Evolutionary conservation across 345 rosid genomes (phyloP).

Genomic region (Acer saccharum): DNA sequence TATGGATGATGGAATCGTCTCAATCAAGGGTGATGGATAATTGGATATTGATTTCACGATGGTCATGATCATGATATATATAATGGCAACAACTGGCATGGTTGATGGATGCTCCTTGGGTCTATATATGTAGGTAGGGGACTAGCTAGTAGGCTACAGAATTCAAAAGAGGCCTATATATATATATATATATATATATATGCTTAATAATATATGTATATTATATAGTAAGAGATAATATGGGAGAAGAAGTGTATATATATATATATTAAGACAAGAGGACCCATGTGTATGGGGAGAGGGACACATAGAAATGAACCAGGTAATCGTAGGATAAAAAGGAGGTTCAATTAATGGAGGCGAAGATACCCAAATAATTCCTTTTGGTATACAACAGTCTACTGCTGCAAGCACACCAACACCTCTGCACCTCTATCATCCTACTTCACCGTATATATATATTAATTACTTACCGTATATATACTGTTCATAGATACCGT

Average conservation of each 20-base stretch:
- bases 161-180: too few relatives aligned
- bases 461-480: too few relatives aligned
- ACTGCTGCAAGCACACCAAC: background rate
- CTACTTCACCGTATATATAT: too few relatives aligned
- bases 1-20: slow-evolving; percentile 33
- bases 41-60: slow-evolving; percentile 47
- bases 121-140: too few relatives aligned
- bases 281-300: slow-evolving; percentile 41
- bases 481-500: too few relatives aligned
- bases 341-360: slow-evolving; percentile 21
- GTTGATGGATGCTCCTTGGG: slow-evolving; percentile 36
- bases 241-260: background rate
- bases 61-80: slow-evolving; percentile 42
- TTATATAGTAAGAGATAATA: too few relatives aligned
- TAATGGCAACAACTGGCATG: slow-evolving; percentile 39
- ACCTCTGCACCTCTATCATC: too few relatives aligned
- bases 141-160: too few relatives aligned
- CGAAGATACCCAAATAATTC: slow-evolving; percentile 37
- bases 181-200: too few relatives aligned
- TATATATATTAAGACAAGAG: slow-evolving; percentile 11
- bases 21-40: slow-evolving; percentile 44
- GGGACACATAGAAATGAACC: slow-evolving; percentile 44
- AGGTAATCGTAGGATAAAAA: slow-evolving; percentile 32
- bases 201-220: too few relatives aligned
- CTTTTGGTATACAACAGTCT: slow-evolving; percentile 6